Conservation (phyloP, 1,139 yeast species). For the Spathaspora sp. region DNA sequence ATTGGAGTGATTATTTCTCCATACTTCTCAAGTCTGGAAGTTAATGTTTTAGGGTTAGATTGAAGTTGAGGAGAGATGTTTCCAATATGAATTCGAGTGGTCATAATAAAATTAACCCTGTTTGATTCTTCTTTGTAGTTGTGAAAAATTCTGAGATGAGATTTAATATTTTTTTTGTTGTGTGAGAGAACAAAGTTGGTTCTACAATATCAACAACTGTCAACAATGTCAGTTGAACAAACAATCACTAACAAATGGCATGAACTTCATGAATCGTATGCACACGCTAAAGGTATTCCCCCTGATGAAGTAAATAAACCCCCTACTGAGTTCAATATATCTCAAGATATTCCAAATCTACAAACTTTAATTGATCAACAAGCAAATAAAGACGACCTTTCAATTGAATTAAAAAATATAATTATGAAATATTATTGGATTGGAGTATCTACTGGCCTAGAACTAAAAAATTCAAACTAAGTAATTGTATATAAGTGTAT, state of each 20-base stretch:
- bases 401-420: slow-evolving; percentile 23
- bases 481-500: neutral
- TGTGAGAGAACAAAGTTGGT: neutral
- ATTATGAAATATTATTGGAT: slow-evolving; percentile 35
- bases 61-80: slow-evolving; percentile 58
- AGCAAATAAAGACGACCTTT: slow-evolving; percentile 16
- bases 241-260: slow-evolving; percentile 7
- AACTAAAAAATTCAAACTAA: too few relatives aligned
- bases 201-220: neutral
- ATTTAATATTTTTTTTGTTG: neutral
- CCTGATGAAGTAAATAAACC: slow-evolving; percentile 4
- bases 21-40: slow-evolving; percentile 46
- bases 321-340: slow-evolving; percentile 3
- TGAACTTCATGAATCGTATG: slow-evolving; percentile 10
- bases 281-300: slow-evolving; percentile 1
- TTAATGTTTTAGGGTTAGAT: slow-evolving; percentile 41
- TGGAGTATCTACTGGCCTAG: slow-evolving; percentile 28
- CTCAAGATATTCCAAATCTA: slow-evolving; percentile 15
- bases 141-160: slow-evolving; percentile 2
- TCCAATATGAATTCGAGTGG: slow-evolving; percentile 61
- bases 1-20: slow-evolving; percentile 46
- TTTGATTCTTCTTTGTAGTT: neutral
- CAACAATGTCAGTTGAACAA: neutral
- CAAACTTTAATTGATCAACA: slow-evolving; percentile 16
- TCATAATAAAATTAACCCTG: neutral